Evolutionary conservation across 306 rosid genomes (phyloP).

Genomic region (Rosa chinensis): DNA sequence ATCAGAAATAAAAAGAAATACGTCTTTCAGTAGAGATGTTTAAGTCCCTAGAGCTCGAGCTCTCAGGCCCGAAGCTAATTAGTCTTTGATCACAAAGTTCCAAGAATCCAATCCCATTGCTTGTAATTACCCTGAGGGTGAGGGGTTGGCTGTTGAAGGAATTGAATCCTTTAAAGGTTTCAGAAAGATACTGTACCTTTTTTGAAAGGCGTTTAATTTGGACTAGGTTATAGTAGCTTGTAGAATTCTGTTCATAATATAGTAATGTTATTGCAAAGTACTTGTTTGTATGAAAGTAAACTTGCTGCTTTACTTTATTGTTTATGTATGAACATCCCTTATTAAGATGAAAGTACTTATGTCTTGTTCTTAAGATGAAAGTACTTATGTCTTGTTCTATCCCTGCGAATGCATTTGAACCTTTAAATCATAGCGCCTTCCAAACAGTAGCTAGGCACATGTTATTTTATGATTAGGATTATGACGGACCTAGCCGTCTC

Average conservation of each 20-base stretch:
- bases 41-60: too few species aligned
- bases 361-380: not conserved
- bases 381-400: not conserved
- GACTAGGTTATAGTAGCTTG: constrained; percentile 13
- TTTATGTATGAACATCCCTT: not conserved
- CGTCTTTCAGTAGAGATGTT: too few species aligned
- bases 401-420: not conserved
- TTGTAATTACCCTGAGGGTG: too few species aligned
- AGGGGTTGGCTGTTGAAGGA: constrained; percentile 39
- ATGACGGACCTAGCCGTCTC: too few species aligned
- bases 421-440: not conserved
- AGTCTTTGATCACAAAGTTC: too few species aligned
- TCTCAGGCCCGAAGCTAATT: too few species aligned
- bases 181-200: constrained; percentile 46
- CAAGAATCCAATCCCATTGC: too few species aligned
- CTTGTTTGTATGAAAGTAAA: not conserved
- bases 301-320: not conserved
- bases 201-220: constrained; percentile 33
- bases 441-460: not conserved
- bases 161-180: constrained; percentile 54
- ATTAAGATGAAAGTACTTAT: not conserved
- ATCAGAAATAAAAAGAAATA: too few species aligned
- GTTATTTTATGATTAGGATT: too few species aligned
- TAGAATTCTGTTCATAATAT: not conserved
- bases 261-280: not conserved